phyloP scores from a whole-genome alignment of 352 stramenopile genomes.

The Phytophthora cryptogea region DNA sequence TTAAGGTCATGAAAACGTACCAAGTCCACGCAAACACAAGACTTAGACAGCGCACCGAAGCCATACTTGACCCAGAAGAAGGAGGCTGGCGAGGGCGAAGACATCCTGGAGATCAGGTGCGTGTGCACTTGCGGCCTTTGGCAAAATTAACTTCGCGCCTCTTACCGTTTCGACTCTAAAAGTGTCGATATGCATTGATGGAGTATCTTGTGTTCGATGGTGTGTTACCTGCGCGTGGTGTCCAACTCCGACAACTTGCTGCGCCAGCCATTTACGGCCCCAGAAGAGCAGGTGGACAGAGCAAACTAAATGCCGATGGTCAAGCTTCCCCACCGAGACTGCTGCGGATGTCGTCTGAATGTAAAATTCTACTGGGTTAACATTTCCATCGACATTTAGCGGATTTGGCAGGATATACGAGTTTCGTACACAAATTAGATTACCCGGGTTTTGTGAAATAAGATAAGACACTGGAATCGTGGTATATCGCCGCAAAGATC shows the following conservation, averaged over 20 bases:
- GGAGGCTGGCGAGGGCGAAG: conserved; percentile 19
- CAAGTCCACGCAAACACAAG: neutral
- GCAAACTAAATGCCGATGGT: no score
- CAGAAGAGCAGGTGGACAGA: no score
- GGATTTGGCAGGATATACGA: no score
- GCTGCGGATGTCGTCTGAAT: neutral
- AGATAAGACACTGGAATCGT: neutral
- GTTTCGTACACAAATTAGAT: neutral
- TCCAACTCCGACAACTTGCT: no score
- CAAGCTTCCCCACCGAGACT: no score
- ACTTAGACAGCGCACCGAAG: conserved; percentile 52
- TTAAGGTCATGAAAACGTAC: neutral
- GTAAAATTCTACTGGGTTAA: neutral
- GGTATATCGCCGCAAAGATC: neutral
- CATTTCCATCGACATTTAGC: neutral
- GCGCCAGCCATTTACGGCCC: no score
- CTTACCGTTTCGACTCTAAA: neutral
- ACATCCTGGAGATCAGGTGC: conserved; percentile 4
- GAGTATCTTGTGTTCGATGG: no score
- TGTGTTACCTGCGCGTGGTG: no score
- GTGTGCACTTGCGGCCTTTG: neutral
- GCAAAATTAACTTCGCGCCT: neutral
- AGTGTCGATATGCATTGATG: neutral
- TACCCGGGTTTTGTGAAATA: neutral
- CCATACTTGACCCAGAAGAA: conserved; percentile 87